phyloP scores from a whole-genome alignment of 108 stramenopile species.

The Fistulifera solaris region DNA sequence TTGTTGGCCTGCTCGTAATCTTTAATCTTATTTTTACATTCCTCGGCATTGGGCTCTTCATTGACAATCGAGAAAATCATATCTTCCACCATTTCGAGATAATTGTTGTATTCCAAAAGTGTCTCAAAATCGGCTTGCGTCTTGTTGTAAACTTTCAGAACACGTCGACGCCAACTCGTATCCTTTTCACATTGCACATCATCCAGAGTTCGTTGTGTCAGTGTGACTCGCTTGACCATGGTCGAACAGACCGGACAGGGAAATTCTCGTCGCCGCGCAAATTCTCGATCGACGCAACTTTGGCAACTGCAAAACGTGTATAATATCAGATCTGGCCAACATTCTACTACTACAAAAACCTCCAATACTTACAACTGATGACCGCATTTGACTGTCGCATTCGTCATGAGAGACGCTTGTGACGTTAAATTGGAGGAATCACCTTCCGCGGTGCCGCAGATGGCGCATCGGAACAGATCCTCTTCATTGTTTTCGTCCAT shows the following conservation, averaged over 20 bases:
- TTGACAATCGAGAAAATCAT: conserved; percentile 70
- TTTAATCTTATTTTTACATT: conserved; percentile 69
- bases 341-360: too few species aligned
- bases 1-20: conserved; percentile 66
- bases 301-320: conserved; percentile 49
- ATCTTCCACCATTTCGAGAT: conserved; percentile 82
- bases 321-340: too few species aligned
- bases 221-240: conserved; percentile 68
- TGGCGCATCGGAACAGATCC: conserved; percentile 75
- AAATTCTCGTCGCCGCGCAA: conserved; percentile 62
- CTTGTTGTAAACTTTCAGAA: conserved; percentile 79
- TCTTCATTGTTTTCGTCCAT: conserved; percentile 36
- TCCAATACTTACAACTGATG: conserved; percentile 81
- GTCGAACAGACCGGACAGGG: conserved; percentile 80
- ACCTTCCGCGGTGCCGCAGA: conserved; percentile 73
- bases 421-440: conserved; percentile 78
- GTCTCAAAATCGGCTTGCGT: conserved; percentile 62
- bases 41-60: conserved; percentile 83
- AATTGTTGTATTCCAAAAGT: conserved; percentile 81
- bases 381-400: conserved; percentile 74
- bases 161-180: conserved; percentile 71
- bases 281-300: conserved; percentile 75
- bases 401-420: conserved; percentile 66
- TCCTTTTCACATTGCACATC: conserved; percentile 80
- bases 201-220: conserved; percentile 73